These are phyloP conservation scores for Carpinus viminea DNA, from an alignment of 306 rosid genomes.

Conservation along the genomic window DNA sequence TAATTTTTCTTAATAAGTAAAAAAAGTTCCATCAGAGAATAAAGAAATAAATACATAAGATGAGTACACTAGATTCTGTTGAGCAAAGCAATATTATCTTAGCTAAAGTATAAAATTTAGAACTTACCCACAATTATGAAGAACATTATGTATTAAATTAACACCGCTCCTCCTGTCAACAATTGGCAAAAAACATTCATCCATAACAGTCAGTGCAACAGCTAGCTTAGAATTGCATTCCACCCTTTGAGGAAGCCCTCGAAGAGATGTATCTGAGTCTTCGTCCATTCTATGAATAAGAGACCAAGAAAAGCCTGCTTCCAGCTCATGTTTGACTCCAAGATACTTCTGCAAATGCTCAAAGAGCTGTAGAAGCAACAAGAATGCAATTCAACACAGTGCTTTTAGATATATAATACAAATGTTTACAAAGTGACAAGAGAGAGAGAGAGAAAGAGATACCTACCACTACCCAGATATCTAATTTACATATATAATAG, in stretches of 20 bases:
- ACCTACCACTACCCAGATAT: background rate
- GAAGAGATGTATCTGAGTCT: constrained; percentile 59
- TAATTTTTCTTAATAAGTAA: background rate
- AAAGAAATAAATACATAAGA: background rate
- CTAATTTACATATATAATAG: too few species aligned
- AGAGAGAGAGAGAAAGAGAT: background rate
- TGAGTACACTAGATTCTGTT: background rate
- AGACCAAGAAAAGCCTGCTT: constrained; percentile 94
- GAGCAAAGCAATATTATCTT: constrained; percentile 14
- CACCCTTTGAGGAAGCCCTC: constrained; percentile 70
- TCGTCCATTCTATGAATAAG: constrained; percentile 74
- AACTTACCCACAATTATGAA: constrained; percentile 88
- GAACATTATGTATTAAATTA: constrained; percentile 80
- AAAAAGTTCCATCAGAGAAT: background rate
- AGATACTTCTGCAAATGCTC: constrained; percentile 87
- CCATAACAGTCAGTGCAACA: constrained; percentile 91
- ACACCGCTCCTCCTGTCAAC: constrained; percentile 96
- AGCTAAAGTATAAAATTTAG: background rate
- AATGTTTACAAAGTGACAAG: background rate
- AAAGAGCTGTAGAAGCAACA: constrained; percentile 62
- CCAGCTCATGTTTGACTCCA: constrained; percentile 85
- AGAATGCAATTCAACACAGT: constrained; percentile 12
- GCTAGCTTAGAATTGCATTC: constrained; percentile 95
- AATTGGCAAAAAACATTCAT: constrained; percentile 94
- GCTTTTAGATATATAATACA: background rate